A percentile compares a stretch with the other conserved stretches of the same genome.
Conservation (phyloP, 139 green algal species). For the Nannochloris sp. region DNA sequence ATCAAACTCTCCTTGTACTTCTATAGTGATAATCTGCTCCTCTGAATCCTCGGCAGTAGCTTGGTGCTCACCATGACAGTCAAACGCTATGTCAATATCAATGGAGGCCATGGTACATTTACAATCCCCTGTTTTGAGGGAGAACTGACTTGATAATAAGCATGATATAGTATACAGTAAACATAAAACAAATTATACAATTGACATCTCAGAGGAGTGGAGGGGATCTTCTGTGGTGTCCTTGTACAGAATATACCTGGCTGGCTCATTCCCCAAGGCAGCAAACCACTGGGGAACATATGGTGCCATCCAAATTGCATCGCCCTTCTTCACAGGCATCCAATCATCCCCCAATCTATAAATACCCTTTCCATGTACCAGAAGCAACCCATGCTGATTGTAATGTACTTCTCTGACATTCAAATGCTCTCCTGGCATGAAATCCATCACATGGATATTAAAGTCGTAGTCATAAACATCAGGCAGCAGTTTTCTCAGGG, state of each 20-base stretch:
- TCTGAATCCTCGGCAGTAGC: no score
- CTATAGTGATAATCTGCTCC: no score
- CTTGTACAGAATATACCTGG: constrained; percentile 82
- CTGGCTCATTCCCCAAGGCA: constrained; percentile 57
- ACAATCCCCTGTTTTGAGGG: no score
- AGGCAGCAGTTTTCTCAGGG: constrained; percentile 84
- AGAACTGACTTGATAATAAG: no score
- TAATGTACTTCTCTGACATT: constrained; percentile 93
- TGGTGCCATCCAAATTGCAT: constrained; percentile 81
- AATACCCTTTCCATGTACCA: constrained; percentile 87
- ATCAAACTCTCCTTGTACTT: no score
- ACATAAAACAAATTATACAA: no score
- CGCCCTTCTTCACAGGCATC: constrained; percentile 60
- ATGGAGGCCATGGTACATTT: no score
- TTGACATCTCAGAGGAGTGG: no score
- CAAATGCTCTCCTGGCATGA: constrained; percentile 53
- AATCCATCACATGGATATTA: constrained; percentile 97
- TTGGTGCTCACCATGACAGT: no score
- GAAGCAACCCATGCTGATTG: constrained; percentile 92
- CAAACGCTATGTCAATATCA: no score
- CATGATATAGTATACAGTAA: no score
- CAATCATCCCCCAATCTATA: constrained; percentile 82
- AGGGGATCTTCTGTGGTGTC: constrained; percentile 70
- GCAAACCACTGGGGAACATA: constrained; percentile 86
- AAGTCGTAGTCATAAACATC: constrained; percentile 80